These are phyloP conservation scores for Talaromyces sp. DNA, from an alignment of 2,329 filamentous ascomycete genomes.

Conservation along the genomic window DNA sequence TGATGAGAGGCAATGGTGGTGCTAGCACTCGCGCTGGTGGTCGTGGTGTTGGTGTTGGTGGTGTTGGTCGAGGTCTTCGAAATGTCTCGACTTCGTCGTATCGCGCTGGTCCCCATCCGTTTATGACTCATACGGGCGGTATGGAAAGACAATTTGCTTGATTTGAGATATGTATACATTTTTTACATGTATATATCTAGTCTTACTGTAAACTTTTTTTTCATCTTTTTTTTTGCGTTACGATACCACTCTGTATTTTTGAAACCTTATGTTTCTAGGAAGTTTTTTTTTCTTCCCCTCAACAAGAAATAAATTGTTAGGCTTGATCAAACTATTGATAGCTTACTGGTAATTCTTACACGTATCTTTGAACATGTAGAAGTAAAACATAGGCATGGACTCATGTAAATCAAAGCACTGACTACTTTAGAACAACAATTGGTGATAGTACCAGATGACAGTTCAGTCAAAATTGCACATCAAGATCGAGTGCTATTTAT, in stretches of 20 bases:
- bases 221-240: not conserved
- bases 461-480: not conserved
- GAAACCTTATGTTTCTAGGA: not conserved
- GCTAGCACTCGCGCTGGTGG: not conserved
- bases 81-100: conserved; percentile 22
- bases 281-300: not conserved
- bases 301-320: not conserved
- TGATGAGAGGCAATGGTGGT: not conserved
- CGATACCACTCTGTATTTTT: not conserved
- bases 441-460: not conserved
- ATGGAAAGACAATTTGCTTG: conserved; percentile 36
- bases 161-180: conserved; percentile 1
- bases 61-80: conserved; percentile 14
- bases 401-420: not conserved
- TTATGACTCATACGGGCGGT: conserved; percentile 30
- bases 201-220: not conserved
- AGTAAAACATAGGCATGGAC: no score
- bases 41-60: conserved; percentile 4
- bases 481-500: no score
- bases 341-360: not conserved
- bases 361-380: no score
- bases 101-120: conserved; percentile 17
- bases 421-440: not conserved
- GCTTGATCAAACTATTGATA: not conserved
- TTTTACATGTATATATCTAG: not conserved